phyloP scores from a whole-genome alignment of 129 eudicot species.

The Dittrichia graveolens region DNA sequence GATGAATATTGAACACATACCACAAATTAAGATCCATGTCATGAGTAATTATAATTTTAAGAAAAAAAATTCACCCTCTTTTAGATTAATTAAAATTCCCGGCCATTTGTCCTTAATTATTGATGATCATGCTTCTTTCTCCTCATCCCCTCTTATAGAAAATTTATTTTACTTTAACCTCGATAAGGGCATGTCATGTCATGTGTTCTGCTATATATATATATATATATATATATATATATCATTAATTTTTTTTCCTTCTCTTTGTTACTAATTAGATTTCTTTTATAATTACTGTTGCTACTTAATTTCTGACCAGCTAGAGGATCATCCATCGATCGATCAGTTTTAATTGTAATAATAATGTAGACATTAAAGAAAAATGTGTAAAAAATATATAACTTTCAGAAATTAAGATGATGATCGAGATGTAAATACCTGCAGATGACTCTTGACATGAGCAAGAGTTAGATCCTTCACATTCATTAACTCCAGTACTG shows the following conservation, averaged over 20 bases:
- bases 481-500: constrained; percentile 91
- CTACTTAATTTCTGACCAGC: not conserved
- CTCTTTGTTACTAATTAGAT: not conserved
- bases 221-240: no score
- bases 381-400: not conserved
- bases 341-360: constrained; percentile 2
- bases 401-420: not conserved
- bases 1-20: constrained; percentile 17
- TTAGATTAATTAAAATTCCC: constrained; percentile 27
- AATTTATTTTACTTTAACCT: constrained; percentile 24
- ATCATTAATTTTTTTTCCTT: not conserved
- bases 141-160: constrained; percentile 18
- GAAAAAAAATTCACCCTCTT: constrained; percentile 22
- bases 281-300: constrained; percentile 5
- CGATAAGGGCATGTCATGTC: constrained; percentile 17
- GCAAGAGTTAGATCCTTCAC: constrained; percentile 97
- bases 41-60: not conserved
- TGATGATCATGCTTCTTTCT: constrained; percentile 20
- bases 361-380: constrained; percentile 9
- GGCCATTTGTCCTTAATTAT: constrained; percentile 48
- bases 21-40: constrained; percentile 16
- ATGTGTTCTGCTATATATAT: not conserved
- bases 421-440: constrained; percentile 45
- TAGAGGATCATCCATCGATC: not conserved
- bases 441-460: constrained; percentile 93